Percentiles rank a stretch among this genome's conserved stretches.
These are phyloP conservation scores for Thinopyrum elongatum DNA, from an alignment of 176 grass and related monocot genomes.

Conservation along the genomic window DNA sequence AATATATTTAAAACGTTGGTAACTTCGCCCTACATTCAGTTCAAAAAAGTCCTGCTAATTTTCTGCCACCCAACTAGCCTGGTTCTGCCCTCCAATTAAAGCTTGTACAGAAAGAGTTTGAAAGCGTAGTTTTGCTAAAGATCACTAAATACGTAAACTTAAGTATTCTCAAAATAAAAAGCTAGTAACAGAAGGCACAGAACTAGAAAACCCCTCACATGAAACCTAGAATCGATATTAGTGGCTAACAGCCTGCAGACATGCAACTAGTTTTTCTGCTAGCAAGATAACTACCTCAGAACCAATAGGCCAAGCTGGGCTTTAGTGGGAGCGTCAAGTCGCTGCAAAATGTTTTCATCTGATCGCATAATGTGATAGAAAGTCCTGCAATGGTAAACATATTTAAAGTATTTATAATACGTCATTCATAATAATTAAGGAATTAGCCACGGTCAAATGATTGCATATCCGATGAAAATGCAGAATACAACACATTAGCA, in stretches of 20 bases:
- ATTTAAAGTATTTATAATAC: background rate
- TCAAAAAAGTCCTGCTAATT: background rate
- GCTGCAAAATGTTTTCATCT: constrained; percentile 69
- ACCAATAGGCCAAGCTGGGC: constrained; percentile 95
- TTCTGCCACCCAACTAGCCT: background rate
- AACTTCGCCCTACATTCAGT: background rate
- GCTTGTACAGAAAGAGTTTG: background rate
- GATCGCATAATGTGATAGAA: constrained; percentile 96
- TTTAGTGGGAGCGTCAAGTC: constrained; percentile 91
- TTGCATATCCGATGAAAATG: background rate
- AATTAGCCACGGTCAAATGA: constrained; percentile 15
- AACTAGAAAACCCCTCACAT: background rate
- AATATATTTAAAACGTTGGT: background rate
- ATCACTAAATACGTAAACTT: background rate
- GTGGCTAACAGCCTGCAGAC: background rate
- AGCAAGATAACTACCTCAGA: constrained; percentile 60
- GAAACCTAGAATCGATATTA: background rate
- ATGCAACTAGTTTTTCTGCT: background rate
- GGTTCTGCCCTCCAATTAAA: background rate
- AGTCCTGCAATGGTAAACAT: constrained; percentile 60
- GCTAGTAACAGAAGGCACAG: background rate
- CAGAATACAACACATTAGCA: background rate
- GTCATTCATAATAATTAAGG: background rate
- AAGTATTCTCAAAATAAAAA: too few species aligned
- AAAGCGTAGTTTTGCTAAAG: background rate